These are phyloP conservation scores for Curvularia verruculosa DNA, from an alignment of 2,329 filamentous ascomycete genomes.

Conservation along the genomic window DNA sequence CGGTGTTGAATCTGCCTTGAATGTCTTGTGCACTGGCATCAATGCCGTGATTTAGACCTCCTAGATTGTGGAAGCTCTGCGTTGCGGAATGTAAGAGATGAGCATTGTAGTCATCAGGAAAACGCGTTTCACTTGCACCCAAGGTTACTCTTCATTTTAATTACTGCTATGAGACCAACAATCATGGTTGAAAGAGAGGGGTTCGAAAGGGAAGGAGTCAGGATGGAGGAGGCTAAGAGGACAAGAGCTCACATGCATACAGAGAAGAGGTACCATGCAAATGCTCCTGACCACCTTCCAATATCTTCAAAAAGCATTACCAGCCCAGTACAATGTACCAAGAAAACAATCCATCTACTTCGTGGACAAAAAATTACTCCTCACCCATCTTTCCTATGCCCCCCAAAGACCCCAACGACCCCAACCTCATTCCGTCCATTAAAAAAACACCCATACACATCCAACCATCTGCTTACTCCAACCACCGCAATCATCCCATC, in stretches of 20 bases:
- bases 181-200: neutral
- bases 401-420: too few species aligned
- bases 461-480: neutral
- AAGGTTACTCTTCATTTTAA: neutral
- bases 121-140: neutral
- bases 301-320: neutral
- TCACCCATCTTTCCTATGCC: neutral
- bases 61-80: neutral
- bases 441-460: neutral
- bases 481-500: neutral
- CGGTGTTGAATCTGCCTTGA: neutral
- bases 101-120: neutral
- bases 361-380: neutral
- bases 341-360: neutral
- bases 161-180: neutral
- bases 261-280: neutral
- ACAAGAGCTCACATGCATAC: neutral
- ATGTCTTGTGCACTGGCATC: neutral
- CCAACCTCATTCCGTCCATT: neutral
- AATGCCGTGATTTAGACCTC: neutral
- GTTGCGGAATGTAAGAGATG: neutral
- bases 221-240: neutral
- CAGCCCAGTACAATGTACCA: neutral
- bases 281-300: neutral
- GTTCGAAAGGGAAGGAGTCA: too few species aligned